Evolutionary conservation across 2,329 filamentous ascomycete genomes (phyloP).

Genomic region (Paramyrothecium sp.): DNA sequence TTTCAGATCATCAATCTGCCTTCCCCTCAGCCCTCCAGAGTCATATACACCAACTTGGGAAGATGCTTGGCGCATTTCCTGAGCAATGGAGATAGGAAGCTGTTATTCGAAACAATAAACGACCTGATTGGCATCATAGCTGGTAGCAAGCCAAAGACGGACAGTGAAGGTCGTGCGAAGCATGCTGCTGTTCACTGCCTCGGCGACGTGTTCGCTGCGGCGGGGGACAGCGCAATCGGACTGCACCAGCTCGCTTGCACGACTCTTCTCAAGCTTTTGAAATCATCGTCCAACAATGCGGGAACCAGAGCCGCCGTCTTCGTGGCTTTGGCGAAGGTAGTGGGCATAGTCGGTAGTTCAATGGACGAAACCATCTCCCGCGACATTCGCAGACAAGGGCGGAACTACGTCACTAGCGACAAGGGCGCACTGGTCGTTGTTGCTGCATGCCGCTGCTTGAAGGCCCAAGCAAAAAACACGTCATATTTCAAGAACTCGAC

Average conservation of each 20-base stretch:
- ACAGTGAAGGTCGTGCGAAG: slow-evolving; percentile 75
- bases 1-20: slow-evolving; percentile 89
- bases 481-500: slow-evolving; percentile 81
- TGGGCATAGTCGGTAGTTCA: slow-evolving; percentile 70
- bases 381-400: slow-evolving; percentile 90
- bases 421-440: slow-evolving; percentile 81
- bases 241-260: slow-evolving; percentile 74
- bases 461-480: slow-evolving; percentile 69
- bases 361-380: slow-evolving; percentile 83
- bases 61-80: slow-evolving; percentile 82
- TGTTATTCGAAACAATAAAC: slow-evolving; percentile 92
- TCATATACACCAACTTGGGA: slow-evolving; percentile 86
- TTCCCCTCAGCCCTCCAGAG: slow-evolving; percentile 79
- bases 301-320: slow-evolving; percentile 80
- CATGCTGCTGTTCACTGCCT: slow-evolving; percentile 87
- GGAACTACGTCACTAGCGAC: slow-evolving; percentile 73
- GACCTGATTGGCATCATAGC: slow-evolving; percentile 75
- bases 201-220: slow-evolving; percentile 86
- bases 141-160: slow-evolving; percentile 69
- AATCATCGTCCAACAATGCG: slow-evolving; percentile 74
- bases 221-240: slow-evolving; percentile 88
- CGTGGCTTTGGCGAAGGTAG: slow-evolving; percentile 71
- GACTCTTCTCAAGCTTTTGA: slow-evolving; percentile 74
- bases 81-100: slow-evolving; percentile 80
- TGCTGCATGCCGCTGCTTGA: slow-evolving; percentile 76